Percentiles rank a stretch among this genome's conserved stretches.
Evolutionary conservation across 768 basidiomycete species (phyloP).

Genomic region (Lepiota brunneoincarnata): DNA sequence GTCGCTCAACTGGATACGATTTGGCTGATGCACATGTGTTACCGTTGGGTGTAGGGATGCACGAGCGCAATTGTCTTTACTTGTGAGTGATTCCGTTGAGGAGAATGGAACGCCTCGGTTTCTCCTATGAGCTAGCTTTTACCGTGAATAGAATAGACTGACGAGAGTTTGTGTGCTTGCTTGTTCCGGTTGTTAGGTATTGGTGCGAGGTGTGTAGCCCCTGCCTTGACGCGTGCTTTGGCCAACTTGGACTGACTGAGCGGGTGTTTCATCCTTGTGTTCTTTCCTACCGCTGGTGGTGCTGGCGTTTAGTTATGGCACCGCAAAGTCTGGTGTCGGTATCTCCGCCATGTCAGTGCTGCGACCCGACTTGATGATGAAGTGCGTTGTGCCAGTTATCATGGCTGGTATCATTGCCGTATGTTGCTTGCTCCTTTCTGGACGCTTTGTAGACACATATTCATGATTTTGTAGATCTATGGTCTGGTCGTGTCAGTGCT

Average conservation of each 20-base stretch:
- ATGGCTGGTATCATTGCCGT: conserved; percentile 99
- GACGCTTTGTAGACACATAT: neutral
- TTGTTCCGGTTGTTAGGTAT: conserved; percentile 49
- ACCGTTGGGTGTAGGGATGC: conserved; percentile 65
- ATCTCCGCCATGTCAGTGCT: conserved; percentile 98
- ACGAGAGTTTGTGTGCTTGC: neutral
- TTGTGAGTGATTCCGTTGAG: conserved; percentile 52
- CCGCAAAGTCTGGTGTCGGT: conserved; percentile 97
- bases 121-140: neutral
- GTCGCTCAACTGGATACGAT: neutral
- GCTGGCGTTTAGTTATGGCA: conserved; percentile 75
- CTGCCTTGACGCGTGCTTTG: conserved; percentile 10
- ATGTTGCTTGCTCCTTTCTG: conserved; percentile 30
- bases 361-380: conserved; percentile 97
- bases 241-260: neutral
- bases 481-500: conserved; percentile 99
- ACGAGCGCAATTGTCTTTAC: conserved; percentile 97
- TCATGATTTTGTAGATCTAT: conserved; percentile 65
- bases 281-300: conserved; percentile 7
- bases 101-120: neutral
- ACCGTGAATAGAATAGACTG: neutral
- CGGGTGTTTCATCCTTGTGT: conserved; percentile 13
- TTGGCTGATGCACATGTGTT: conserved; percentile 15
- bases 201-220: conserved; percentile 65
- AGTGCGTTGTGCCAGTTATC: conserved; percentile 94